Evolutionary conservation across 768 basidiomycete genomes (phyloP).

Genomic region (Pleurotus ostreatus): DNA sequence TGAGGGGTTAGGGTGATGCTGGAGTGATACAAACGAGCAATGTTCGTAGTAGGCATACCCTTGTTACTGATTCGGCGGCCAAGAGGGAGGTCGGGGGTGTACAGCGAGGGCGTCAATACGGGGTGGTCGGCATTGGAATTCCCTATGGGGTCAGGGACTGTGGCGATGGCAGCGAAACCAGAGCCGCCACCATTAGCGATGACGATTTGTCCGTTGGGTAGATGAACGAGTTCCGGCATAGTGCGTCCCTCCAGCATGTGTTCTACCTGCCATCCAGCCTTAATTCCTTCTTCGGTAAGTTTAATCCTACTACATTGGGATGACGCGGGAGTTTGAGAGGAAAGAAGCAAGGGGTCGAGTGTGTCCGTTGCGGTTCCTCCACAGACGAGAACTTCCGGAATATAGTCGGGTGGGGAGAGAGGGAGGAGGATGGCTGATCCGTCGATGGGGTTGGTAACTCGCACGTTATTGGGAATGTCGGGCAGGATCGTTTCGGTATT

Average conservation of each 20-base stretch:
- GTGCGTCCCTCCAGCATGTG: conserved; percentile 45
- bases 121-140: conserved; percentile 46
- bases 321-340: conserved; percentile 45
- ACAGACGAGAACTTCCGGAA: conserved; percentile 30
- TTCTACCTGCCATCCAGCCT: conserved; percentile 41
- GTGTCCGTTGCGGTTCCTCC: conserved; percentile 21
- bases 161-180: conserved; percentile 21
- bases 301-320: conserved; percentile 35
- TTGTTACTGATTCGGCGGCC: conserved; percentile 35
- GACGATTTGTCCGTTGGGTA: conserved; percentile 50
- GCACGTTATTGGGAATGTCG: conserved; percentile 36
- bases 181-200: conserved; percentile 46
- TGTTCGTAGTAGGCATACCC: conserved; percentile 21
- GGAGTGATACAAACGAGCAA: conserved; percentile 30
- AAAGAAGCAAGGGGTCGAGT: conserved; percentile 38
- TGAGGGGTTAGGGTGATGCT: conserved; percentile 24
- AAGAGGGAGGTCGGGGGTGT: conserved; percentile 29
- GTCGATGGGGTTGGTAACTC: conserved; percentile 47
- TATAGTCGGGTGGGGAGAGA: conserved; percentile 25
- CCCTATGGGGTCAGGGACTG: conserved; percentile 25
- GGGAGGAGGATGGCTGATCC: conserved; percentile 45
- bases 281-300: conserved; percentile 50
- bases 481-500: conserved; percentile 30
- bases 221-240: conserved; percentile 55
- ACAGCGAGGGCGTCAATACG: conserved; percentile 32